Percentiles rank a stretch among this genome's conserved stretches.
Conservation (phyloP, 108 stramenopile species). For the Mediolabrus comicus region DNA sequence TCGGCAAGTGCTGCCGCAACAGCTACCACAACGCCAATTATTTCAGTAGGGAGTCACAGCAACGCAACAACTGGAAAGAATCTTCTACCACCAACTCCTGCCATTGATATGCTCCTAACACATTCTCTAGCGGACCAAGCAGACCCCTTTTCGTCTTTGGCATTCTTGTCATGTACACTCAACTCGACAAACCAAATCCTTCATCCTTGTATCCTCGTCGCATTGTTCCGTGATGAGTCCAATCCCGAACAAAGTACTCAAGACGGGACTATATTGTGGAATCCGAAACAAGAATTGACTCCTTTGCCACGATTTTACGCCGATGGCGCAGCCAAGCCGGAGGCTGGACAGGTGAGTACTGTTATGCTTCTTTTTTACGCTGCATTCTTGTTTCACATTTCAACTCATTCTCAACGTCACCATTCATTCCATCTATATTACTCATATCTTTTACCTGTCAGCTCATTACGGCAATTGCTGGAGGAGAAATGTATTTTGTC, state of each 20-base stretch:
- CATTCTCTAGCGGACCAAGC: slow-evolving; percentile 44
- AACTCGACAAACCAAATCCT: slow-evolving; percentile 54
- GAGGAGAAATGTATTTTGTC: slow-evolving; percentile 54
- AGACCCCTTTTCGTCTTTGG: slow-evolving; percentile 45
- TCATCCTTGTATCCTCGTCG: slow-evolving; percentile 51
- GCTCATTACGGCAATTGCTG: slow-evolving; percentile 49
- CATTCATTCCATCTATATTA: no score
- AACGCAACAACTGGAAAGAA: neutral
- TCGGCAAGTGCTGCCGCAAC: slow-evolving; percentile 26
- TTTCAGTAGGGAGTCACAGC: neutral
- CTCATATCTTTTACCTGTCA: no score
- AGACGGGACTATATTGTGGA: slow-evolving; percentile 49
- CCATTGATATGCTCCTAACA: slow-evolving; percentile 34
- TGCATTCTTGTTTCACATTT: no score
- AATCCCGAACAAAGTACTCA: slow-evolving; percentile 8
- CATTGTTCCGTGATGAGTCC: slow-evolving; percentile 30
- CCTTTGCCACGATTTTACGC: slow-evolving; percentile 48
- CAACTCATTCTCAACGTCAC: no score
- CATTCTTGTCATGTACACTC: slow-evolving; percentile 46
- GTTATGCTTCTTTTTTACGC: no score
- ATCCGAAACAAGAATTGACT: slow-evolving; percentile 28
- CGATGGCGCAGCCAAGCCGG: slow-evolving; percentile 45
- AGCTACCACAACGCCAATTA: neutral
- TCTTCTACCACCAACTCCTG: slow-evolving; percentile 21
- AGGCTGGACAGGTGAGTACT: slow-evolving; percentile 41